These are phyloP conservation scores for Lasiodiplodia theobromae DNA, from an alignment of 2,329 filamentous ascomycete species.

Conservation along the genomic window DNA sequence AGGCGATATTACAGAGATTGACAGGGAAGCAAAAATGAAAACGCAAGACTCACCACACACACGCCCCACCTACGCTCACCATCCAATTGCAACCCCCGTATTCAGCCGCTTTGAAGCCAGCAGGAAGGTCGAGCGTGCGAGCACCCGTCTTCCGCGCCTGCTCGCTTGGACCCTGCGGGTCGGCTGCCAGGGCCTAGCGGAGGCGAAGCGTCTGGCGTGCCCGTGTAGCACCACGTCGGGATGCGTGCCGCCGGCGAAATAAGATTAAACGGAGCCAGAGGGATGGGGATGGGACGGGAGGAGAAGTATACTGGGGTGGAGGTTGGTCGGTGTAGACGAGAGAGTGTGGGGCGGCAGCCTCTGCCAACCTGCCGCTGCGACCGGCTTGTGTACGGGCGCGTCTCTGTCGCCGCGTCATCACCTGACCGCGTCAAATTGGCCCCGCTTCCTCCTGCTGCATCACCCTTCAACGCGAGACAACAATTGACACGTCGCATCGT, in stretches of 20 bases:
- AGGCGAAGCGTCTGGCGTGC: background rate
- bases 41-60: background rate
- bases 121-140: background rate
- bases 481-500: conserved; percentile 10
- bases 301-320: background rate
- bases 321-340: background rate
- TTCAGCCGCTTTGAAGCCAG: background rate
- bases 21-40: background rate
- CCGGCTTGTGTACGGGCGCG: background rate
- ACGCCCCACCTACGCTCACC: background rate
- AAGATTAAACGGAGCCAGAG: background rate
- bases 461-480: background rate
- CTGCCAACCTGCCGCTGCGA: conserved; percentile 7
- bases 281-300: too few species aligned
- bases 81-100: background rate
- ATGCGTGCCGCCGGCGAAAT: background rate
- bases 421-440: background rate
- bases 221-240: too few species aligned
- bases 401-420: background rate
- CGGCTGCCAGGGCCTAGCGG: background rate
- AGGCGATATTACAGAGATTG: background rate
- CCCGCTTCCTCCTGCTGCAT: background rate
- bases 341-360: background rate
- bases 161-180: background rate
- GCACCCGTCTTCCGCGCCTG: background rate